Evolutionary conservation across 306 rosid species (phyloP).

Genomic region (Benincasa hispida): DNA sequence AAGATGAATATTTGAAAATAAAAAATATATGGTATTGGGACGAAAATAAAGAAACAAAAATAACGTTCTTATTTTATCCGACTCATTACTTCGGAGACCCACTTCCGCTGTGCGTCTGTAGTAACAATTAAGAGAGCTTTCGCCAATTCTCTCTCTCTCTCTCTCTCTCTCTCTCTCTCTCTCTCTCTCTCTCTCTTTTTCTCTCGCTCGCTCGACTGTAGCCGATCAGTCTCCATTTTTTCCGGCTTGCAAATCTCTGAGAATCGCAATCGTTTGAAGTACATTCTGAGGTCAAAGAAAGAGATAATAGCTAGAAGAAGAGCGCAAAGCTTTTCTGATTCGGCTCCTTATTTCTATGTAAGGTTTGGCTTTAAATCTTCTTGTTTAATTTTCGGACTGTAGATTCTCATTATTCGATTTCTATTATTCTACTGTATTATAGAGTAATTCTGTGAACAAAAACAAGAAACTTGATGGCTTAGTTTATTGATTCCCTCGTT

Average conservation of each 20-base stretch:
- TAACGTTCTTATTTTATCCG: conserved; percentile 7
- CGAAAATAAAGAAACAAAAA: neutral
- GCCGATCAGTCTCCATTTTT: neutral
- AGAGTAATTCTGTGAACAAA: neutral
- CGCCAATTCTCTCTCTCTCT: neutral
- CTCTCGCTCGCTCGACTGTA: too few relatives aligned
- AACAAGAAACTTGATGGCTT: neutral
- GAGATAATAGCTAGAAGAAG: neutral
- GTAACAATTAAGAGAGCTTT: conserved; percentile 4
- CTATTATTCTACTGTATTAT: neutral
- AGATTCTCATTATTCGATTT: conserved; percentile 1
- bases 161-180: neutral
- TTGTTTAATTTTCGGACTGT: conserved; percentile 3
- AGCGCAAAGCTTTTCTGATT: conserved; percentile 18
- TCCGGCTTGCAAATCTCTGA: neutral
- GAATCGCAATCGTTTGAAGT: neutral
- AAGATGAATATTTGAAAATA: too few relatives aligned
- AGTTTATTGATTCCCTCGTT: neutral
- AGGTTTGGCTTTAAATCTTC: conserved; percentile 23
- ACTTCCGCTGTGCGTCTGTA: neutral
- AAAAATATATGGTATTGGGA: too few relatives aligned
- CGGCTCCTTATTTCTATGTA: conserved; percentile 21
- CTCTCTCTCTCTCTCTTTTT: neutral
- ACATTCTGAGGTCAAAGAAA: neutral
- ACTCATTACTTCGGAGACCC: conserved; percentile 4